Evolutionary conservation across 768 basidiomycete species (phyloP).

Genomic region (Lentinula detonsa): DNA sequence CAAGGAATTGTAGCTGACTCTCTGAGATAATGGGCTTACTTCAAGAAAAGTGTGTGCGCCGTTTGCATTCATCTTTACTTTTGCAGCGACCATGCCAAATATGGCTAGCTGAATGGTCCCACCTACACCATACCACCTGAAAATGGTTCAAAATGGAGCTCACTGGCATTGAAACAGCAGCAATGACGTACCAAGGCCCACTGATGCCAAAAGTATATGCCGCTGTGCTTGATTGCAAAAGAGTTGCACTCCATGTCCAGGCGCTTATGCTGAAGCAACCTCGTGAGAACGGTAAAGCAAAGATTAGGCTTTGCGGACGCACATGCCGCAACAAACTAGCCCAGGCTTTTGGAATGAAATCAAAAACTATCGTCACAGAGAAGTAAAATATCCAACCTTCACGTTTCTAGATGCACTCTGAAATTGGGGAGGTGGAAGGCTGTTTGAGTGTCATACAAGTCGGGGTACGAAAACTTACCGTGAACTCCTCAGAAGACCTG

Average conservation of each 20-base stretch:
- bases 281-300: neutral
- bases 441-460: neutral
- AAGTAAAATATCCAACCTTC: constrained; percentile 22
- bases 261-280: constrained; percentile 34
- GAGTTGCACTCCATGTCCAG: constrained; percentile 53
- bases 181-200: constrained; percentile 34
- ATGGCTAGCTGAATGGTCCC: constrained; percentile 49
- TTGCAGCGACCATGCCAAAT: constrained; percentile 47
- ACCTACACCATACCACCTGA: constrained; percentile 45
- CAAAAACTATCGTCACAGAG: neutral
- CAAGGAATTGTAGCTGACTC: neutral
- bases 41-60: constrained; percentile 54
- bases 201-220: constrained; percentile 47
- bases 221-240: constrained; percentile 47
- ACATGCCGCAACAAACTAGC: constrained; percentile 45
- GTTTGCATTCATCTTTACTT: constrained; percentile 56
- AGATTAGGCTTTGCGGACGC: constrained; percentile 3
- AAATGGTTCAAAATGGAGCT: neutral
- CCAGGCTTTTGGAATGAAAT: constrained; percentile 28
- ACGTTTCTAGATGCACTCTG: constrained; percentile 41
- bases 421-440: neutral
- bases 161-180: neutral
- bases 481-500: constrained; percentile 41
- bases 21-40: constrained; percentile 13
- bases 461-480: constrained; percentile 19